Conservation (phyloP, 768 basidiomycete genomes). For the Lactarius hengduanensis region DNA sequence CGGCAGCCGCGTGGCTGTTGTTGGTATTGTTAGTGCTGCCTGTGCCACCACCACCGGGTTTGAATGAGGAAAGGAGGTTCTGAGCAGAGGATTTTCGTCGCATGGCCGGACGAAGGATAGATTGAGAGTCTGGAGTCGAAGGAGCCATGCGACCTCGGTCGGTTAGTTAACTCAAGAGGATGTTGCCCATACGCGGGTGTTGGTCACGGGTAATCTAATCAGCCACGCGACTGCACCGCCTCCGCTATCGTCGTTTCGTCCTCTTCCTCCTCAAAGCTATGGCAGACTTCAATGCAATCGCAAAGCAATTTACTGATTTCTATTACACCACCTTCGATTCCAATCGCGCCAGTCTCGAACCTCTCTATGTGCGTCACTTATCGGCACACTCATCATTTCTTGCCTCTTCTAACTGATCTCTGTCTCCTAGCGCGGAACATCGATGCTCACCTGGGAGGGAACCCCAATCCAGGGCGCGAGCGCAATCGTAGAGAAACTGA, state of each 20-base stretch:
- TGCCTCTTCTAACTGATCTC: constrained; percentile 9
- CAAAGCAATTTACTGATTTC: constrained; percentile 74
- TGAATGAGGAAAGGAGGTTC: constrained; percentile 79
- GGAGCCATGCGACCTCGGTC: constrained; percentile 28
- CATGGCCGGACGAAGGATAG: constrained; percentile 53
- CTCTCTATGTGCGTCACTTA: constrained; percentile 72
- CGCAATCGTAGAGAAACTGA: constrained; percentile 70
- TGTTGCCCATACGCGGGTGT: too few species aligned
- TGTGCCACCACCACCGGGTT: constrained; percentile 31
- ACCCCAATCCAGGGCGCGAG: constrained; percentile 51
- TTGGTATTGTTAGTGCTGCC: neutral
- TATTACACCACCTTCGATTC: constrained; percentile 82
- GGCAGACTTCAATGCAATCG: constrained; percentile 73
- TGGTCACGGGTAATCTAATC: constrained; percentile 19
- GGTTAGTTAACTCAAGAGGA: constrained; percentile 7
- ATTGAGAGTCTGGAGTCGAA: constrained; percentile 30
- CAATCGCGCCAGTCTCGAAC: constrained; percentile 51
- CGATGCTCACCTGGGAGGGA: constrained; percentile 87
- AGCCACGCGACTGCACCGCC: constrained; percentile 6
- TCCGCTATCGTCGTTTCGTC: neutral
- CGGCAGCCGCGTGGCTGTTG: neutral
- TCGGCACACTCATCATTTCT: constrained; percentile 30
- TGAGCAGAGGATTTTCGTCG: constrained; percentile 85
- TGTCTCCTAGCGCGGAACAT: constrained; percentile 60
- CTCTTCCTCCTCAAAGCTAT: constrained; percentile 37